Conservation (phyloP, 148 eudicot genomes). For the Nyssa sinensis region DNA sequence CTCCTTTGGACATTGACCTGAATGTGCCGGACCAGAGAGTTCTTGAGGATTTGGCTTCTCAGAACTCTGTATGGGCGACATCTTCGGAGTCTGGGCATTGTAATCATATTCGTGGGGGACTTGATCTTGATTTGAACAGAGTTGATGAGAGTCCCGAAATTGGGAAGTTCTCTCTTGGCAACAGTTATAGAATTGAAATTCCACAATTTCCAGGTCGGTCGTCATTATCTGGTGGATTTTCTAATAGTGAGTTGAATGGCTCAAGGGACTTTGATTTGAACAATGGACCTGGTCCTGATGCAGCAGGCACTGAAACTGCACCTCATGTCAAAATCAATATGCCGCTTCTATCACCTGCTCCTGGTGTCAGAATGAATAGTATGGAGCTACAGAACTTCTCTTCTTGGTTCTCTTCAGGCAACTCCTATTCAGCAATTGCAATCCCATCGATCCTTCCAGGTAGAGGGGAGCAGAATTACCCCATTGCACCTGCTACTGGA, state of each 20-base stretch:
- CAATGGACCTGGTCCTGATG: constrained; percentile 74
- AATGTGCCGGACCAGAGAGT: constrained; percentile 79
- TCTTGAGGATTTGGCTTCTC: constrained; percentile 50
- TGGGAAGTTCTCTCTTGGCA: constrained; percentile 40
- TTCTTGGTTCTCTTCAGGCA: constrained; percentile 65
- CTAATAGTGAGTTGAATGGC: constrained; percentile 34
- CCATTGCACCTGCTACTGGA: constrained; percentile 41
- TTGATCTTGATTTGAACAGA: constrained; percentile 82
- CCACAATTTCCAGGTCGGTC: constrained; percentile 25
- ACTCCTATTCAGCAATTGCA: constrained; percentile 46
- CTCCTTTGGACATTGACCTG: constrained; percentile 72
- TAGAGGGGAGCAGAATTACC: constrained; percentile 51
- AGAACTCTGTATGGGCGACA: constrained; percentile 21
- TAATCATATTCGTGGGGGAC: constrained; percentile 38
- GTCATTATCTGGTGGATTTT: constrained; percentile 27
- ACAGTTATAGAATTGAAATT: constrained; percentile 32
- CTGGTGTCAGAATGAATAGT: constrained; percentile 50
- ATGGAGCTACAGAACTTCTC: constrained; percentile 43
- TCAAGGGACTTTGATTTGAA: constrained; percentile 83
- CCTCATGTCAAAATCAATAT: constrained; percentile 29
- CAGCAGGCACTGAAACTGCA: constrained; percentile 34
- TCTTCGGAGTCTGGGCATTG: constrained; percentile 21
- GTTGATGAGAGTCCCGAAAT: constrained; percentile 57
- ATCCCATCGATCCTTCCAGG: constrained; percentile 54
- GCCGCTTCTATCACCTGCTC: constrained; percentile 34